Evolutionary conservation across 352 stramenopile species (phyloP), one percentile per base, ranked within the genome.

Genomic region (Globisporangium radiosum): DNA sequence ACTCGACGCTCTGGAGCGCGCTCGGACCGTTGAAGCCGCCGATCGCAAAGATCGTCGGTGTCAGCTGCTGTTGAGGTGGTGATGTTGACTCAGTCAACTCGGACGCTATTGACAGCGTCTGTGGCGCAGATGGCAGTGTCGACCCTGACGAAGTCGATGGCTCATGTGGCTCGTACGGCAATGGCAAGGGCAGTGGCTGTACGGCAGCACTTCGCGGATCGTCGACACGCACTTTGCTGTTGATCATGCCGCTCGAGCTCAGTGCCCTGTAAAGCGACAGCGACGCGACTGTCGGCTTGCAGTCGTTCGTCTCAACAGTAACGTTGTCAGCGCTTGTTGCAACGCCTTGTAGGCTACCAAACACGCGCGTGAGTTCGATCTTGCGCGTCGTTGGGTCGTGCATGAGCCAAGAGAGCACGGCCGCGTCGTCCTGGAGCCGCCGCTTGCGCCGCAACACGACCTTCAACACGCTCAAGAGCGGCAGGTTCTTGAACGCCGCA

Each of bases 11-110:
- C 33, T 78, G 75, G 11, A 89, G 57, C 25, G 78, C 74, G 1
- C 66, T 75, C 4, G 77, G 73, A 0, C 77, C 81, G 51, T 87
- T 87, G 42, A 88, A 86, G 0, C 81, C 81, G n/a, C 81, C 81
- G 38, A 90, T 75, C 3, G 72, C 81, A 54, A 90, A 87, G 58
- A 88, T 77, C 10, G 77, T 79, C 11, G 81, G 78, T 3, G 69
- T 85, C 39, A 65, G 47, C 17, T 59, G 44, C 25, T 33, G 25
- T 33, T 33, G 25, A 33, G 25, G 25, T 33, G 25, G 25, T 3
- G 25, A 33, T 33, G 25, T 33, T 33, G 25, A 33, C 25, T 33
- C 25, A 3, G 25, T 3, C 25, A 33, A 33, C 25, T 33, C 25
- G 25, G 25, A 33, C 25, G 25, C 25, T 33, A 33, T 33, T 33